Conservation (phyloP, 805 yeast species). For the Yarrowia hollandica region DNA sequence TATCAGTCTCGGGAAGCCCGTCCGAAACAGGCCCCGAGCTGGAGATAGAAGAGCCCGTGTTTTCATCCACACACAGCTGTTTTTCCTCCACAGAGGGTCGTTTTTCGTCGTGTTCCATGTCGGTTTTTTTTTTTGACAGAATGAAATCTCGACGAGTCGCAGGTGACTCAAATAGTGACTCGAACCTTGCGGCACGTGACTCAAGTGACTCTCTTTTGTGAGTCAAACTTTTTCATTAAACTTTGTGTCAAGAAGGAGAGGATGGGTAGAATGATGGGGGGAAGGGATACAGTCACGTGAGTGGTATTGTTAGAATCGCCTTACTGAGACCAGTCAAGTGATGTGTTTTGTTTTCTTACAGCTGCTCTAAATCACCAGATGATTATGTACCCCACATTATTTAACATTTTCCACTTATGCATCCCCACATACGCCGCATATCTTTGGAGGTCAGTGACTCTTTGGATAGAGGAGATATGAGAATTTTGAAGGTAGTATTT, state of each 20-base stretch:
- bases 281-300: too few species aligned
- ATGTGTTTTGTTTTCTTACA: too few species aligned
- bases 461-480: too few species aligned
- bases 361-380: too few species aligned
- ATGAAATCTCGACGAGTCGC: too few species aligned
- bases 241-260: background rate
- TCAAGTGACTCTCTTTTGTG: constrained; percentile 9
- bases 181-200: constrained; percentile 4
- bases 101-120: background rate
- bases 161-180: background rate
- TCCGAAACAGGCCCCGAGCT: background rate
- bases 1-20: background rate
- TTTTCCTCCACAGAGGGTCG: constrained; percentile 12
- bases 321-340: too few species aligned
- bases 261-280: too few species aligned
- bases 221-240: background rate
- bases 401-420: too few species aligned
- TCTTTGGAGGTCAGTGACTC: too few species aligned
- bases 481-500: too few species aligned
- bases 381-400: too few species aligned
- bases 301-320: background rate
- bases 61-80: background rate
- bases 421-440: too few species aligned
- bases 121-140: background rate
- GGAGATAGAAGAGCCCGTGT: background rate